Evolutionary conservation across 306 rosid genomes (phyloP).

Genomic region (Fragaria iinumae): DNA sequence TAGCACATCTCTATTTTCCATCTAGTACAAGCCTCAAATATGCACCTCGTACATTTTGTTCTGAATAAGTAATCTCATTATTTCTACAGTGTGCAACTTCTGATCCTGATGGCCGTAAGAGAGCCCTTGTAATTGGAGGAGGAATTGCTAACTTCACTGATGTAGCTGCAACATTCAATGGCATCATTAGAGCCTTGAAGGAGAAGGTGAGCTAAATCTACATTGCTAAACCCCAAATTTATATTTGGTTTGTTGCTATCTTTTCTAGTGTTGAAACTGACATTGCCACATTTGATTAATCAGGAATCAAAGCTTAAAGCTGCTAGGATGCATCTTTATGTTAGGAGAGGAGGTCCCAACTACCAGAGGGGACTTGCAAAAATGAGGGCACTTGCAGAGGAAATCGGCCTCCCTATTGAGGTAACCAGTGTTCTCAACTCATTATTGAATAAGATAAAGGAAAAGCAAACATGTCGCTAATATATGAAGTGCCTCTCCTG

Average conservation of each 20-base stretch:
- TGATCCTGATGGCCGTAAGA: conserved; percentile 74
- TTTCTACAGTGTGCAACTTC: conserved; percentile 83
- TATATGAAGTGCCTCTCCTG: background rate
- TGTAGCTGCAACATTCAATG: conserved; percentile 92
- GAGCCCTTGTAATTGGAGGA: conserved; percentile 97
- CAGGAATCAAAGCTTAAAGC: conserved; percentile 90
- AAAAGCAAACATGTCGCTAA: background rate
- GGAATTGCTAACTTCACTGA: conserved; percentile 97
- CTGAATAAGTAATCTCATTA: conserved; percentile 23
- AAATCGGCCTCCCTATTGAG: conserved; percentile 92
- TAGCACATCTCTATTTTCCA: conserved; percentile 4
- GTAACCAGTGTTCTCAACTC: conserved; percentile 33
- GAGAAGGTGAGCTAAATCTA: conserved; percentile 64
- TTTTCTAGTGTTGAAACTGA: conserved; percentile 24
- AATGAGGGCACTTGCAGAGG: conserved; percentile 86
- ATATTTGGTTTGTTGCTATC: conserved; percentile 7
- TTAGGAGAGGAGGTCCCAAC: conserved; percentile 99
- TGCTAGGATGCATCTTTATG: conserved; percentile 75
- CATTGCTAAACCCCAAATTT: background rate
- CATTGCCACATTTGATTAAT: conserved; percentile 20
- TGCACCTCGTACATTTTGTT: background rate
- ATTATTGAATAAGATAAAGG: background rate
- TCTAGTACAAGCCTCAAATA: background rate
- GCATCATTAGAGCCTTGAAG: conserved; percentile 85
- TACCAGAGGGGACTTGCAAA: conserved; percentile 88